These are phyloP conservation scores for Marasmius oreades DNA, from an alignment of 1,284 basidiomycete species.

Conservation along the genomic window DNA sequence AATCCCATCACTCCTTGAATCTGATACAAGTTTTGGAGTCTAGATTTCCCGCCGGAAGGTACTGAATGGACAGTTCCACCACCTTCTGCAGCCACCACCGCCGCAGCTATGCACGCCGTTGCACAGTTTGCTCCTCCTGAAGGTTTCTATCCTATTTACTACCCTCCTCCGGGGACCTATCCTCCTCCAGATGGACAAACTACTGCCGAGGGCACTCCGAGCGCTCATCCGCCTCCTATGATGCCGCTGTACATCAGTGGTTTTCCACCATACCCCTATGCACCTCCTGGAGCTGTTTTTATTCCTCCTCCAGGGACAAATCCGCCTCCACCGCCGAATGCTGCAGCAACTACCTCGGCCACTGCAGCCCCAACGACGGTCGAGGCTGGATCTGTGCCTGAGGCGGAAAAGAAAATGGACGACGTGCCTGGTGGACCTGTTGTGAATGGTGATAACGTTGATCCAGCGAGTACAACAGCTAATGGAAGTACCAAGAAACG, in stretches of 20 bases:
- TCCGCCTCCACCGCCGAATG: slow-evolving; percentile 20
- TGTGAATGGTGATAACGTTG: neutral
- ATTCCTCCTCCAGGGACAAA: slow-evolving; percentile 28
- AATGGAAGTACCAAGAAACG: neutral
- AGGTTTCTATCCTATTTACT: slow-evolving; percentile 54
- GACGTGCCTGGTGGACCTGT: neutral
- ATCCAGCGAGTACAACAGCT: neutral
- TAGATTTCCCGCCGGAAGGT: slow-evolving; percentile 2
- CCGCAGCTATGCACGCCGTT: slow-evolving; percentile 35
- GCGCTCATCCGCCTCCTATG: slow-evolving; percentile 34
- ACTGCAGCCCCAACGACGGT: slow-evolving; percentile 8
- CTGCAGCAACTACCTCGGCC: slow-evolving; percentile 5
- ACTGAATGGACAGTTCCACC: slow-evolving; percentile 18
- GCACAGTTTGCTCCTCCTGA: slow-evolving; percentile 41
- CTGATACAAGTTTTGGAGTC: slow-evolving; percentile 9
- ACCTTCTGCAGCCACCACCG: slow-evolving; percentile 26
- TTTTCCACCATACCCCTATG: slow-evolving; percentile 29
- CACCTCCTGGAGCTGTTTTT: slow-evolving; percentile 13
- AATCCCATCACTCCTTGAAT: slow-evolving; percentile 5
- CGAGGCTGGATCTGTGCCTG: slow-evolving; percentile 14
- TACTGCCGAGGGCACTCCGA: slow-evolving; percentile 36
- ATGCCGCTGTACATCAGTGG: slow-evolving; percentile 41
- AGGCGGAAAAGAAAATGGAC: slow-evolving; percentile 5
- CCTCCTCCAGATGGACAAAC: slow-evolving; percentile 40
- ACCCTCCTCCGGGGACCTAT: slow-evolving; percentile 42